A percentile compares a stretch with the other conserved stretches of the same genome.
Evolutionary conservation across 2,329 filamentous ascomycete genomes (phyloP).

Genomic region (Aspergillus nomiae): DNA sequence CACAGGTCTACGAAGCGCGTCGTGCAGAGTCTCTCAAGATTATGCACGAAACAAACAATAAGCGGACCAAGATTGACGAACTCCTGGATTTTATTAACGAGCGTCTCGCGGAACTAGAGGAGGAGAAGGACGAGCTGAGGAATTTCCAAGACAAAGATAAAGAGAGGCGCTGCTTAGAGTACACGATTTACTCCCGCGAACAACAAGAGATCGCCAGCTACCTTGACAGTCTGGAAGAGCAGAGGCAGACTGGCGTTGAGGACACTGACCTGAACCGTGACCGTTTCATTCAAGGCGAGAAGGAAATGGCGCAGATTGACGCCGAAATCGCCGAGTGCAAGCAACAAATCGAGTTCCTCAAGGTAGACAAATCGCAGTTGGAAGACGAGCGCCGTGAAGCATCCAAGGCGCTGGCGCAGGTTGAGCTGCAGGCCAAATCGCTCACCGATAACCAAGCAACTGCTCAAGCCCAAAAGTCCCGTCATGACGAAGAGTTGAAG

Average conservation of each 20-base stretch:
- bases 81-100: constrained; percentile 89
- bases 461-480: constrained; percentile 70
- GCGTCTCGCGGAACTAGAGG: constrained; percentile 83
- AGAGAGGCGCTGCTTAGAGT: constrained; percentile 88
- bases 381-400: constrained; percentile 87
- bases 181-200: constrained; percentile 89
- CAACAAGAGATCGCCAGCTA: constrained; percentile 76
- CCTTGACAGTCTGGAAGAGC: constrained; percentile 80
- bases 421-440: constrained; percentile 80
- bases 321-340: constrained; percentile 76
- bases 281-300: constrained; percentile 75
- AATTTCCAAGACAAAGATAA: constrained; percentile 94
- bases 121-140: constrained; percentile 93
- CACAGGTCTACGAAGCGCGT: constrained; percentile 92
- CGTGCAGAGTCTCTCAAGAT: constrained; percentile 92
- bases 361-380: constrained; percentile 80
- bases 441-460: constrained; percentile 80
- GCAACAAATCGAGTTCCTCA: constrained; percentile 80
- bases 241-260: constrained; percentile 78
- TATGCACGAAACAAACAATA: constrained; percentile 95
- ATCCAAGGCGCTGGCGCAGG: constrained; percentile 77
- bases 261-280: constrained; percentile 79
- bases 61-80: constrained; percentile 91
- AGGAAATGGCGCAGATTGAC: constrained; percentile 75
- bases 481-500: constrained; percentile 71